Evolutionary conservation across 352 stramenopile genomes (phyloP).

Genomic region (Globisporangium cederbergense): DNA sequence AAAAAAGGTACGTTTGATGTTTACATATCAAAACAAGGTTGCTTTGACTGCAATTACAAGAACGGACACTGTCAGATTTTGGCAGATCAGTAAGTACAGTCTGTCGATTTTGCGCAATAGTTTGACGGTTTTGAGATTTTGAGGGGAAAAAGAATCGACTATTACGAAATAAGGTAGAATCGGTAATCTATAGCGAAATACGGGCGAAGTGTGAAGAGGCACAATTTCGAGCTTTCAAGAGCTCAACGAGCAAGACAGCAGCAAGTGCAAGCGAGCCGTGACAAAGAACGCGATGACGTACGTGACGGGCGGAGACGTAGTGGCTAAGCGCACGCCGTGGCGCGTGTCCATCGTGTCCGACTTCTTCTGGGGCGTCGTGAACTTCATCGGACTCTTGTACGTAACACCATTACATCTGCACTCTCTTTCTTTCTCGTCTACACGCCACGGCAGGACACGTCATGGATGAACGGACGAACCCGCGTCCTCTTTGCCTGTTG

Average conservation of each 20-base stretch:
- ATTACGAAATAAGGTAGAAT: too few species aligned
- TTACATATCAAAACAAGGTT: too few species aligned
- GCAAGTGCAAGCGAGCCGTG: not conserved
- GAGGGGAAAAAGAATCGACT: too few species aligned
- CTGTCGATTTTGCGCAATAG: too few species aligned
- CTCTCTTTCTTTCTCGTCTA: not conserved
- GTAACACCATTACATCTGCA: conserved; percentile 10
- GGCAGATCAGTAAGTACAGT: too few species aligned
- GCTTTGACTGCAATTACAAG: too few species aligned
- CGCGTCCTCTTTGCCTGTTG: not conserved
- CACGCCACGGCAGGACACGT: not conserved
- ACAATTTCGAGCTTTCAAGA: not conserved
- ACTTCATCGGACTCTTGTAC: conserved; percentile 79
- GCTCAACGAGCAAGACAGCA: not conserved
- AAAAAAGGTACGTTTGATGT: too few species aligned
- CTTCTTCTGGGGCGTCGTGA: conserved; percentile 64
- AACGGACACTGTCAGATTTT: too few species aligned
- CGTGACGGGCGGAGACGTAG: conserved; percentile 53
- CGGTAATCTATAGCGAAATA: too few species aligned
- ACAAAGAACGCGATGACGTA: conserved; percentile 44
- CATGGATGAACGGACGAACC: not conserved
- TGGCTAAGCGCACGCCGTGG: conserved; percentile 65
- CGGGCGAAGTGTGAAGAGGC: not conserved
- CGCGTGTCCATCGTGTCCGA: conserved; percentile 68
- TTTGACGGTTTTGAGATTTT: too few species aligned